A percentile compares a stretch with the other conserved stretches of the same genome.
Conservation (phyloP, 2,329 filamentous ascomycete species). For the Chaetomium sp. region DNA sequence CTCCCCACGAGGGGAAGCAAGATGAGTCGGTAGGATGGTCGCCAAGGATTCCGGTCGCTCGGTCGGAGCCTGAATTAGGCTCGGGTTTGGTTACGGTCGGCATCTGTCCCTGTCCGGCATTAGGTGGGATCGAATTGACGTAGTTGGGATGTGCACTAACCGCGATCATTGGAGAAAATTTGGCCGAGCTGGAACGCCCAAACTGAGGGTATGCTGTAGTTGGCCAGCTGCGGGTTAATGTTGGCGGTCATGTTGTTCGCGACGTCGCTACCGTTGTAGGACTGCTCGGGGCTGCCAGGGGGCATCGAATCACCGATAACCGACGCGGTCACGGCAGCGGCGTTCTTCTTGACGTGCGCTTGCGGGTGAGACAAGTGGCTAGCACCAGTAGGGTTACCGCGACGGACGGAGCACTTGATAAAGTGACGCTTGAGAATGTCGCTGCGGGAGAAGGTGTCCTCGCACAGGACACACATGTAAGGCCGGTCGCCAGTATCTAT, state of each 20-base stretch:
- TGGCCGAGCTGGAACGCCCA: slow-evolving; percentile 53
- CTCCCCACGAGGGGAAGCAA: slow-evolving; percentile 46
- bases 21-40: slow-evolving; percentile 39
- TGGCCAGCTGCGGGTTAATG: slow-evolving; percentile 55
- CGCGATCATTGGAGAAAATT: slow-evolving; percentile 76
- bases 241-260: slow-evolving; percentile 55
- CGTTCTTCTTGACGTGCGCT: slow-evolving; percentile 81
- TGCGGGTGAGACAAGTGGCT: slow-evolving; percentile 92
- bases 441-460: slow-evolving; percentile 95
- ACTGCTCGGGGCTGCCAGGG: slow-evolving; percentile 41
- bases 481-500: slow-evolving; percentile 94
- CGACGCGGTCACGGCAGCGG: slow-evolving; percentile 47
- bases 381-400: slow-evolving; percentile 93
- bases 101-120: slow-evolving; percentile 52
- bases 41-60: slow-evolving; percentile 38
- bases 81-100: slow-evolving; percentile 65
- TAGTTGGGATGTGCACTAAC: slow-evolving; percentile 61
- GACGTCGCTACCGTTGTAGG: slow-evolving; percentile 52
- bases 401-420: slow-evolving; percentile 95
- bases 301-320: slow-evolving; percentile 43
- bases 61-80: slow-evolving; percentile 48
- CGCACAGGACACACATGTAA: slow-evolving; percentile 96
- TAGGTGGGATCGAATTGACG: slow-evolving; percentile 57
- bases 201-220: slow-evolving; percentile 61
- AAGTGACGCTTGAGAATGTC: slow-evolving; percentile 99